These are phyloP conservation scores for Aristolochia fimbriata DNA, from an alignment of 164 flowering plant species.

Conservation along the genomic window DNA sequence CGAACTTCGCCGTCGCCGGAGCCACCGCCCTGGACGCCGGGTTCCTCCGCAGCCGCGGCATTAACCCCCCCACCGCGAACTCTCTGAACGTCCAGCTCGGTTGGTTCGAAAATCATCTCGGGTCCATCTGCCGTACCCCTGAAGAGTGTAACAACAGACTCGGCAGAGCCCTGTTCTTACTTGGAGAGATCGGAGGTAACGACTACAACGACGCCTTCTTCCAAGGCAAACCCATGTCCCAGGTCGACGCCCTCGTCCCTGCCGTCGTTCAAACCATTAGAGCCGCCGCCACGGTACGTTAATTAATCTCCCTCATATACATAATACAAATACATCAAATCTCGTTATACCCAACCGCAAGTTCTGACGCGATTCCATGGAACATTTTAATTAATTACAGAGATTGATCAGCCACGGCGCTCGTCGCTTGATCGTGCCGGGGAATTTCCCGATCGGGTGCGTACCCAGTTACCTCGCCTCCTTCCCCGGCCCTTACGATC, in stretches of 20 bases:
- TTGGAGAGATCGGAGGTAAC: conserved; percentile 6
- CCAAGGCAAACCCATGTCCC: too few species aligned
- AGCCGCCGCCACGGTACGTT: background rate
- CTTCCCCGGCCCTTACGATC: background rate
- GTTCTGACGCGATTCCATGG: too few species aligned
- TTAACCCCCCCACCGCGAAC: background rate
- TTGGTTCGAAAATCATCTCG: background rate
- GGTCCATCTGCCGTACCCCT: background rate
- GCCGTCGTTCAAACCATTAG: background rate
- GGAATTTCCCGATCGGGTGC: background rate
- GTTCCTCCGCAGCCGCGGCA: background rate
- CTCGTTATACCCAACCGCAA: too few species aligned
- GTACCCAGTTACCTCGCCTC: background rate
- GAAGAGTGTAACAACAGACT: background rate
- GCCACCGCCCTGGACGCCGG: background rate
- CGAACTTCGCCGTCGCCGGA: conserved; percentile 1
- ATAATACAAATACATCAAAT: too few species aligned
- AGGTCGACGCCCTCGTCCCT: background rate
- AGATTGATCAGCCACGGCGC: background rate
- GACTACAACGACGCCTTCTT: conserved; percentile 1
- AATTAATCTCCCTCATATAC: too few species aligned
- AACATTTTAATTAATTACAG: too few species aligned
- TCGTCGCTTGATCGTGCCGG: background rate
- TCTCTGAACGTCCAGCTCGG: background rate
- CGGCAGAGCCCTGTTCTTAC: background rate